These are phyloP conservation scores for Triglochin maritima DNA, from an alignment of 106 monocot species.

Conservation along the genomic window DNA sequence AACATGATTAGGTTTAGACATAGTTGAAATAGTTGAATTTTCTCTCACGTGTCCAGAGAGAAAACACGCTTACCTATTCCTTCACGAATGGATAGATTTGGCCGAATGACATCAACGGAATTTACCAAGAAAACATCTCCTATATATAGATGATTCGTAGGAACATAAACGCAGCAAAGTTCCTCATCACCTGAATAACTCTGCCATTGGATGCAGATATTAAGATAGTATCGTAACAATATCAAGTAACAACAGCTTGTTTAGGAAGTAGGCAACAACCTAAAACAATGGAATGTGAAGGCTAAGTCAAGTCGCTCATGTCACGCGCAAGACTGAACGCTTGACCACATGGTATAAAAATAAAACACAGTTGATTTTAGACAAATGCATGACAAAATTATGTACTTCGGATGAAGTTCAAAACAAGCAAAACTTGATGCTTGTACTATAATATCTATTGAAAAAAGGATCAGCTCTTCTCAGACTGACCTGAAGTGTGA, in stretches of 20 bases:
- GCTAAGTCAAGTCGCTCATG: not conserved
- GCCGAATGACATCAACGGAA: constrained; percentile 20
- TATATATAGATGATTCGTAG: constrained; percentile 31
- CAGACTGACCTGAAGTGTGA: constrained; percentile 18
- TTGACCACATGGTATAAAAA: no score
- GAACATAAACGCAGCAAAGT: constrained; percentile 25
- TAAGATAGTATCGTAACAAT: not conserved
- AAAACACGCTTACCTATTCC: constrained; percentile 17
- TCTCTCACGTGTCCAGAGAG: no score
- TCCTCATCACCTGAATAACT: constrained; percentile 28
- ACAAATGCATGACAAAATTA: no score
- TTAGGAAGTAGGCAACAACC: not conserved
- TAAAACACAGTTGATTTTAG: no score
- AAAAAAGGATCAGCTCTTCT: not conserved
- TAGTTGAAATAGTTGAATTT: not conserved
- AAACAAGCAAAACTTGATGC: no score
- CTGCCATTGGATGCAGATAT: constrained; percentile 6
- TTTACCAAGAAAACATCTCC: constrained; percentile 27
- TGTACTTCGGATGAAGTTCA: no score
- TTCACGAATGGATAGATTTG: constrained; percentile 21
- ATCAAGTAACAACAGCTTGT: not conserved
- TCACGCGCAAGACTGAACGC: no score
- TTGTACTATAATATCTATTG: not conserved
- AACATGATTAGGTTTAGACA: not conserved
- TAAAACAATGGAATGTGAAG: not conserved